Evolutionary conservation across 2,329 filamentous ascomycete genomes (phyloP).

Genomic region (Exophiala lecanii-corni): DNA sequence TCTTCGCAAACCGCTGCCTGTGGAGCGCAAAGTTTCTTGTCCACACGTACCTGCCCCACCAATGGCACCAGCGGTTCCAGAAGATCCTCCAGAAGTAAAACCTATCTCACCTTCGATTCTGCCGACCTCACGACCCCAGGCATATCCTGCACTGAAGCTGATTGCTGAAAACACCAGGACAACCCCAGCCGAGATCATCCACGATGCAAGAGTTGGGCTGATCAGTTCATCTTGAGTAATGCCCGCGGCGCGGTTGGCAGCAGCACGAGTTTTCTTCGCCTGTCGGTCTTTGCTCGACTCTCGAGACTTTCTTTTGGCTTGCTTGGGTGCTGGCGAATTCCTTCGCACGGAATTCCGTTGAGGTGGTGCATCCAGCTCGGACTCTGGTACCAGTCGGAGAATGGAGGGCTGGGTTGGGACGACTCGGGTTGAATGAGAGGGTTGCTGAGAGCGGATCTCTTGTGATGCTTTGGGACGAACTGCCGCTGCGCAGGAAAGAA

Average conservation of each 20-base stretch:
- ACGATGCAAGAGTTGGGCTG: conserved; percentile 59
- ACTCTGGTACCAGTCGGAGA: conserved; percentile 58
- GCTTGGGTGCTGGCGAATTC: conserved; percentile 24
- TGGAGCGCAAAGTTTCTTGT: conserved; percentile 37
- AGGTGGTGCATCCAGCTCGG: conserved; percentile 39
- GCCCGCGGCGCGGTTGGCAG: conserved; percentile 29
- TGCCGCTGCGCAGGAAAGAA: conserved; percentile 90
- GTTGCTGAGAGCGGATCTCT: conserved; percentile 24
- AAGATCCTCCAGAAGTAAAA: conserved; percentile 13
- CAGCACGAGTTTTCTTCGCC: conserved; percentile 27
- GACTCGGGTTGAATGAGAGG: conserved; percentile 7
- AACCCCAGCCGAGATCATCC: conserved; percentile 62
- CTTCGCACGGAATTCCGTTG: conserved; percentile 12
- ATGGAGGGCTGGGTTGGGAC: conserved; percentile 21
- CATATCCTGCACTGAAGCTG: conserved; percentile 61
- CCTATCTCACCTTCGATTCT: conserved; percentile 42
- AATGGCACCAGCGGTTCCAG: conserved; percentile 21
- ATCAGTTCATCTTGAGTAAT: conserved; percentile 35
- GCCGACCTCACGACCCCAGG: conserved; percentile 56
- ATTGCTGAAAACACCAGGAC: conserved; percentile 61
- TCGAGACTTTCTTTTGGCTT: conserved; percentile 27
- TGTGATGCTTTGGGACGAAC: conserved; percentile 66
- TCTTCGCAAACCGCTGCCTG: conserved; percentile 15
- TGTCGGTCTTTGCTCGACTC: conserved; percentile 38
- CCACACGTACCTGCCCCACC: conserved; percentile 33